A percentile compares a stretch with the other conserved stretches of the same genome.
Conservation (phyloP, 768 basidiomycete genomes). For the Lyophyllum decastes region DNA sequence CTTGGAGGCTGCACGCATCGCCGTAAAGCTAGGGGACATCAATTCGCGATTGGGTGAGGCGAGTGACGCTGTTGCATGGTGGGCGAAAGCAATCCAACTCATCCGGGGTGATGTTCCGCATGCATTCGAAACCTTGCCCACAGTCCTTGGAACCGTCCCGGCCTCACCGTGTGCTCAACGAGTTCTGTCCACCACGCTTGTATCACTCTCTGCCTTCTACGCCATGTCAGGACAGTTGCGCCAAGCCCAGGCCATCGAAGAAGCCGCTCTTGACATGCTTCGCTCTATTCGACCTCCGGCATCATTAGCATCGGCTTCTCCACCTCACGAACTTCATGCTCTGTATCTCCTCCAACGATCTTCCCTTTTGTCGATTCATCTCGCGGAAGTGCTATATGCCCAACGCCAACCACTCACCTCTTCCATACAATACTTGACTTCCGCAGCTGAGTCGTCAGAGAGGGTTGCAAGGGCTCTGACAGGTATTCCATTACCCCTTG, state of each 20-base stretch:
- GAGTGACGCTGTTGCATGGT: conserved; percentile 65
- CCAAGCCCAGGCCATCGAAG: conserved; percentile 58
- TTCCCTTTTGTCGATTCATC: conserved; percentile 71
- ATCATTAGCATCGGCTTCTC: conserved; percentile 42
- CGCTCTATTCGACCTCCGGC: conserved; percentile 52
- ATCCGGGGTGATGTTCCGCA: conserved; percentile 32
- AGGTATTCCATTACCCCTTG: conserved; percentile 36
- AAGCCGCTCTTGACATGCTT: conserved; percentile 54
- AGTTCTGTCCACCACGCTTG: conserved; percentile 56
- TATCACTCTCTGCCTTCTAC: conserved; percentile 73
- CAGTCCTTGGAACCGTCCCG: conserved; percentile 42
- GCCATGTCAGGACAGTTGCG: conserved; percentile 57
- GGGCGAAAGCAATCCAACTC: conserved; percentile 58
- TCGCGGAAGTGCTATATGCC: conserved; percentile 71
- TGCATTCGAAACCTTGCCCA: conserved; percentile 15
- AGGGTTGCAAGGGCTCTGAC: conserved; percentile 58
- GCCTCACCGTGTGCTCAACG: conserved; percentile 66
- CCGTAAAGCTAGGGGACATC: conserved; percentile 70
- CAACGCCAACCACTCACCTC: conserved; percentile 36
- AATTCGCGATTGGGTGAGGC: conserved; percentile 53
- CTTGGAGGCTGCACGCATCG: conserved; percentile 51
- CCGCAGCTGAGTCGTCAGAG: conserved; percentile 70
- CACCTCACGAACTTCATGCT: conserved; percentile 62
- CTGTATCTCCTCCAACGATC: conserved; percentile 73
- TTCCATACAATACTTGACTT: conserved; percentile 57